Evolutionary conservation across 176 grass and related monocot species (phyloP).

Genomic region (Calamus simplicifolius): DNA sequence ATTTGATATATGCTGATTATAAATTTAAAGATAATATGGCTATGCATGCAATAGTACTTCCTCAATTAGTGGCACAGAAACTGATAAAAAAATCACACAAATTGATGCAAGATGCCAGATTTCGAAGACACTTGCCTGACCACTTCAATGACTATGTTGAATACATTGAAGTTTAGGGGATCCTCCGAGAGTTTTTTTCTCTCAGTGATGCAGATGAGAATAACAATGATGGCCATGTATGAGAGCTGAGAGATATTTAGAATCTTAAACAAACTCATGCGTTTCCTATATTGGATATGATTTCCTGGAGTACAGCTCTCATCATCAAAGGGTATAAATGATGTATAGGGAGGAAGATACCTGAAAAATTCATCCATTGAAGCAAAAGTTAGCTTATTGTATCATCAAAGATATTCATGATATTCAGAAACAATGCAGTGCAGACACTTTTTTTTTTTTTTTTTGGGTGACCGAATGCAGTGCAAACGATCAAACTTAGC

Average conservation of each 20-base stretch:
- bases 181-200: not conserved
- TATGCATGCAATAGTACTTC: too few species aligned
- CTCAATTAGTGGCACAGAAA: too few species aligned
- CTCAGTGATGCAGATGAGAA: slow-evolving; percentile 7
- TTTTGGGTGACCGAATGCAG: too few species aligned
- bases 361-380: slow-evolving; percentile 6
- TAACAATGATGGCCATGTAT: not conserved
- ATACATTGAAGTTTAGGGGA: slow-evolving; percentile 12
- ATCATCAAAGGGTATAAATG: slow-evolving; percentile 39
- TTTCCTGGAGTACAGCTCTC: slow-evolving; percentile 13
- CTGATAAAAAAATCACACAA: too few species aligned
- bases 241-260: not conserved
- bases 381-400: too few species aligned
- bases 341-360: slow-evolving; percentile 61
- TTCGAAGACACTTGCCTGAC: not conserved
- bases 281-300: slow-evolving; percentile 5
- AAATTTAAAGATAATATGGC: too few species aligned
- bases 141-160: slow-evolving; percentile 10
- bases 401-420: too few species aligned
- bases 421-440: too few species aligned
- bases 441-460: too few species aligned
- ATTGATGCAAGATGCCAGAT: too few species aligned
- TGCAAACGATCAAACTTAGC: too few species aligned
- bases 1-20: too few species aligned
- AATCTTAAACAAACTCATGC: slow-evolving; percentile 27